Conservation (phyloP, 192 early-diverging fungal genomes). For the Podila minutissima region DNA sequence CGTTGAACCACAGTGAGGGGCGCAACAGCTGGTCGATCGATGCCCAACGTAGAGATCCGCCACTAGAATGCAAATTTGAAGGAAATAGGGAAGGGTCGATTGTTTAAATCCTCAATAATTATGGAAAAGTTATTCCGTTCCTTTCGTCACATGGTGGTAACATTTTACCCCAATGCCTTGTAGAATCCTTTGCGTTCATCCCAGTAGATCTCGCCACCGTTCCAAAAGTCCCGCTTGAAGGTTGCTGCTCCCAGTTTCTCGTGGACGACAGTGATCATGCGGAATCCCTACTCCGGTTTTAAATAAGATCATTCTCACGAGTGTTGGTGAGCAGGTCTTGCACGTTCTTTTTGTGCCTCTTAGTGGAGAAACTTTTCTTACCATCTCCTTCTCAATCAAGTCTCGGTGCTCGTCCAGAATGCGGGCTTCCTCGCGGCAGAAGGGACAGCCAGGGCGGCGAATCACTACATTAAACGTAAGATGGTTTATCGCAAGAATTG, state of each 20-base stretch:
- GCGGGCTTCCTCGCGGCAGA: slow-evolving; percentile 55
- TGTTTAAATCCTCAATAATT: no score
- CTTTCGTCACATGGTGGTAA: no score
- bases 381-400: slow-evolving; percentile 50
- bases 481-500: neutral
- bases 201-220: slow-evolving; percentile 44
- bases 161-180: slow-evolving; percentile 35
- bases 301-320: no score
- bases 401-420: slow-evolving; percentile 40
- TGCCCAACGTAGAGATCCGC: slow-evolving; percentile 41
- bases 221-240: slow-evolving; percentile 53
- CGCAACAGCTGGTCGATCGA: slow-evolving; percentile 31
- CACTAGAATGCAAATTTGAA: slow-evolving; percentile 1
- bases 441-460: slow-evolving; percentile 56
- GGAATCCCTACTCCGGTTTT: slow-evolving; percentile 22
- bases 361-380: neutral
- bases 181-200: slow-evolving; percentile 53
- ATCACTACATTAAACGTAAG: slow-evolving; percentile 17
- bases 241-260: slow-evolving; percentile 53
- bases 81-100: neutral
- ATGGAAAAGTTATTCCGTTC: no score
- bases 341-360: no score
- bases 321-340: no score
- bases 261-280: slow-evolving; percentile 50
- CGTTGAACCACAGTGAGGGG: slow-evolving; percentile 32